phyloP scores from a whole-genome alignment of 148 eudicot species.

The Persicaria maculosa region DNA sequence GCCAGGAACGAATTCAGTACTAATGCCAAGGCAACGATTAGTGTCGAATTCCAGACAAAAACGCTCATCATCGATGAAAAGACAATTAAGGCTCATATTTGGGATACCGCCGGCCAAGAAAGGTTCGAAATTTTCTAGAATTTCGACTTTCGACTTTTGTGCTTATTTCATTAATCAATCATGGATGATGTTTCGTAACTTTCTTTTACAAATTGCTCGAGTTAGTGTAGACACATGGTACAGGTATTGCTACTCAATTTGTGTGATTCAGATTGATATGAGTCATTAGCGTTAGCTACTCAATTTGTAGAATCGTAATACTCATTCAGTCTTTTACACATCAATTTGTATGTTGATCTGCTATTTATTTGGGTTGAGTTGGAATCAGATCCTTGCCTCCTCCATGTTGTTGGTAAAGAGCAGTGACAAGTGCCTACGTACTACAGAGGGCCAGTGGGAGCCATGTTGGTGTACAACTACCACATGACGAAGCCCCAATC shows the following conservation, averaged over 20 bases:
- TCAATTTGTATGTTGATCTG: no score
- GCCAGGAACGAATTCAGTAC: conserved; percentile 34
- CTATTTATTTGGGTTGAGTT: no score
- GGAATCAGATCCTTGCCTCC: no score
- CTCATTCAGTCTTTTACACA: no score
- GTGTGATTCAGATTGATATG: no score
- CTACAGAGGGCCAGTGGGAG: conserved; percentile 59
- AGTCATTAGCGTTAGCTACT: no score
- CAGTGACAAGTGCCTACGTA: conserved; percentile 64
- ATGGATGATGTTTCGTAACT: no score
- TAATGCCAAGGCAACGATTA: conserved; percentile 39
- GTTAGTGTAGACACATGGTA: no score
- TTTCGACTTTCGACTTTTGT: background rate
- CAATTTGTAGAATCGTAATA: no score
- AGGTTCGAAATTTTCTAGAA: conserved; percentile 5
- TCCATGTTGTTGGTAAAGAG: conserved; percentile 33
- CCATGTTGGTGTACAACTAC: conserved; percentile 57
- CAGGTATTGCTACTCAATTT: no score
- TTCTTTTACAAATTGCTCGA: no score
- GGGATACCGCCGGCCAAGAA: conserved; percentile 28
- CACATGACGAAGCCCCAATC: conserved; percentile 55
- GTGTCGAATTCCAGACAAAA: conserved; percentile 42
- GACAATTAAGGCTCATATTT: conserved; percentile 39
- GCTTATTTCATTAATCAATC: no score
- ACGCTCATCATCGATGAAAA: conserved; percentile 31